A percentile compares a stretch with the other conserved stretches of the same genome.
Conservation (phyloP, 2,329 filamentous ascomycete species). For the Penicillium sp. region DNA sequence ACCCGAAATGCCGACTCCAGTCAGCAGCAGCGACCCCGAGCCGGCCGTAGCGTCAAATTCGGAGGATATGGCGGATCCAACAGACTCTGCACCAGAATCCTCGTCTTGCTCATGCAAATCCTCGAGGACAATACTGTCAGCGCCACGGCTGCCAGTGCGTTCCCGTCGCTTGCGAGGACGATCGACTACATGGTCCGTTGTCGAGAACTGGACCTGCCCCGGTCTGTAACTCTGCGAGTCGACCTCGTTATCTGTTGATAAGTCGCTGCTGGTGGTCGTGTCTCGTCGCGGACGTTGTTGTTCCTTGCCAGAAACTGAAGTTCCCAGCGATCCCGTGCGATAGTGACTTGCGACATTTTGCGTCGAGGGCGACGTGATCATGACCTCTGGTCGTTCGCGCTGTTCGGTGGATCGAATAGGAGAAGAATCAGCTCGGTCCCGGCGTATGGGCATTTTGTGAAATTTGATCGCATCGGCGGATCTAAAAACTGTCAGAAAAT, state of each 20-base stretch:
- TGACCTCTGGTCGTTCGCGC: conserved; percentile 52
- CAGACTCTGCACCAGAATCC: conserved; percentile 54
- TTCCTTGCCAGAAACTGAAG: conserved; percentile 57
- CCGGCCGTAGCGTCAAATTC: conserved; percentile 60
- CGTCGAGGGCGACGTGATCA: conserved; percentile 60
- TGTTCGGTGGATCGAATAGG: conserved; percentile 66
- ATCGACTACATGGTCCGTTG: conserved; percentile 41
- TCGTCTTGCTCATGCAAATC: conserved; percentile 48
- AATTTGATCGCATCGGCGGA: conserved; percentile 93
- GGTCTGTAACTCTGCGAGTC: conserved; percentile 58
- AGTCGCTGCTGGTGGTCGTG: conserved; percentile 68
- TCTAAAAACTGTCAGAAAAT: conserved; percentile 40
- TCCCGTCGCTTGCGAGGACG: conserved; percentile 33
- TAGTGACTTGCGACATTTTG: conserved; percentile 52
- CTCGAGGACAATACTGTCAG: conserved; percentile 35
- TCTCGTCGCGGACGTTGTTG: conserved; percentile 58
- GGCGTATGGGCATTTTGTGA: conserved; percentile 88
- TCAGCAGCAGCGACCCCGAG: conserved; percentile 59
- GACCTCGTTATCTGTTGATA: conserved; percentile 68
- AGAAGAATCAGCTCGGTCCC: conserved; percentile 79
- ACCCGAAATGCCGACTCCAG: conserved; percentile 51
- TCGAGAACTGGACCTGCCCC: conserved; percentile 55
- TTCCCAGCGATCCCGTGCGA: conserved; percentile 61
- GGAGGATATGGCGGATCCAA: conserved; percentile 55
- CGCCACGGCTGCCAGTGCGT: conserved; percentile 31